Conservation (phyloP, 805 yeast genomes). For the Candida boleticola region DNA sequence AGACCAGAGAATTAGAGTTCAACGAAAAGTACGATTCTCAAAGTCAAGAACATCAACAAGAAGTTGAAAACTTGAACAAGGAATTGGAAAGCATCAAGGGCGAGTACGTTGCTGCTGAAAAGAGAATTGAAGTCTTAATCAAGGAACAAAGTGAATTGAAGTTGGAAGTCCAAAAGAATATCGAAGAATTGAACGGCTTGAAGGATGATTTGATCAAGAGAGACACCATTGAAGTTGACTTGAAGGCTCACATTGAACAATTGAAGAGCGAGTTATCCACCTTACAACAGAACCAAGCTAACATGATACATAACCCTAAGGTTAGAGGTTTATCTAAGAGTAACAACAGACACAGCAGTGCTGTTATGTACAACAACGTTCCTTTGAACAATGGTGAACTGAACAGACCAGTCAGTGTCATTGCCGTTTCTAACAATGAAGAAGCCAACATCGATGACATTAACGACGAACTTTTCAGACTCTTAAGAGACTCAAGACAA, state of each 20-base stretch:
- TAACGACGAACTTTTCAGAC: constrained; percentile 69
- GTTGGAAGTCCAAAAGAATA: constrained; percentile 58
- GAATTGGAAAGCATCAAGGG: constrained; percentile 54
- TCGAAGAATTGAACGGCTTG: constrained; percentile 61
- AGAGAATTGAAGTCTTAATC: constrained; percentile 58
- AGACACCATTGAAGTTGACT: constrained; percentile 63
- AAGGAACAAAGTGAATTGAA: constrained; percentile 61
- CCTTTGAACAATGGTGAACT: constrained; percentile 36
- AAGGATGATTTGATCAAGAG: constrained; percentile 57
- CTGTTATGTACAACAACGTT: constrained; percentile 30
- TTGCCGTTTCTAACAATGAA: constrained; percentile 55
- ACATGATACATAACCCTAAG: constrained; percentile 32
- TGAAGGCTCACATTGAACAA: constrained; percentile 59
- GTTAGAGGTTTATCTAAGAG: constrained; percentile 28
- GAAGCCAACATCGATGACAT: constrained; percentile 61
- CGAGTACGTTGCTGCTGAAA: constrained; percentile 56
- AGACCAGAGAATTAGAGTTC: constrained; percentile 54
- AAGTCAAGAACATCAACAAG: constrained; percentile 46
- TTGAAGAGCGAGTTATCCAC: constrained; percentile 51
- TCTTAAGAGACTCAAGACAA: constrained; percentile 66
- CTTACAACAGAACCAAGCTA: constrained; percentile 36
- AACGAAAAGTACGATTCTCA: constrained; percentile 44
- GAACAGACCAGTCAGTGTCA: constrained; percentile 59
- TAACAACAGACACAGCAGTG: constrained; percentile 39
- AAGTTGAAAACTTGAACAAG: constrained; percentile 48